phyloP scores from a whole-genome alignment of 305 asterid species.

The Plantago rigida region DNA sequence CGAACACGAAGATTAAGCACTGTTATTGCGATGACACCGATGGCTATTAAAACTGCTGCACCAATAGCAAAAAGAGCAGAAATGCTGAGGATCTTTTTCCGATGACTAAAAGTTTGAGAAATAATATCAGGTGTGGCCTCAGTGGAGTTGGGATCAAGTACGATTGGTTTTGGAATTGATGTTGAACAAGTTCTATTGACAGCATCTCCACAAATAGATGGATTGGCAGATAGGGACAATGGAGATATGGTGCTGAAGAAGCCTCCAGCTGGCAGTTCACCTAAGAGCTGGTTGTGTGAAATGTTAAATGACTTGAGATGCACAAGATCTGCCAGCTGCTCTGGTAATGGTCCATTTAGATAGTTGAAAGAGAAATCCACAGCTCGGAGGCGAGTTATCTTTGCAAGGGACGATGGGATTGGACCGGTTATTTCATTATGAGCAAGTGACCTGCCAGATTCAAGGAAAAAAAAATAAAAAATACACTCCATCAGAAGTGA shows the following conservation, averaged over 20 bases:
- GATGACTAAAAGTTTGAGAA: slow-evolving; percentile 42
- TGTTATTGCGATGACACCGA: slow-evolving; percentile 76
- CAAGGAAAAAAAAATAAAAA: not conserved
- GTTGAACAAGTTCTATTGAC: slow-evolving; percentile 56
- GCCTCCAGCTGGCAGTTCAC: slow-evolving; percentile 68
- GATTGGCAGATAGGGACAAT: slow-evolving; percentile 59
- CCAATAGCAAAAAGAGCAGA: slow-evolving; percentile 85
- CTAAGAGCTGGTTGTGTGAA: slow-evolving; percentile 79
- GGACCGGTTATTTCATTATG: slow-evolving; percentile 58
- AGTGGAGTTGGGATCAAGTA: slow-evolving; percentile 73
- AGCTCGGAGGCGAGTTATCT: slow-evolving; percentile 45
- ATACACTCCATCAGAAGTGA: not conserved
- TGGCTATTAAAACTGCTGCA: slow-evolving; percentile 71
- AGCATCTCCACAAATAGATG: slow-evolving; percentile 72
- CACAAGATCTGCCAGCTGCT: slow-evolving; percentile 57
- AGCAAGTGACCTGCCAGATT: slow-evolving; percentile 49
- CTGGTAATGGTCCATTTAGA: slow-evolving; percentile 64
- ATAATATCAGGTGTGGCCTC: slow-evolving; percentile 41
- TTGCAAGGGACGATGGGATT: slow-evolving; percentile 53
- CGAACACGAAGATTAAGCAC: slow-evolving; percentile 74
- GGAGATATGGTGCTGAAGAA: slow-evolving; percentile 77
- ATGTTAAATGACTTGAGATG: slow-evolving; percentile 59
- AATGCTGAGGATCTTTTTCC: slow-evolving; percentile 74
- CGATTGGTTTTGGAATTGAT: slow-evolving; percentile 80
- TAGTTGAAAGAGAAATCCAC: slow-evolving; percentile 71